Percentiles rank a stretch among this genome's conserved stretches.
Evolutionary conservation across 805 yeast species (phyloP).

Genomic region (Ogataea minuta): DNA sequence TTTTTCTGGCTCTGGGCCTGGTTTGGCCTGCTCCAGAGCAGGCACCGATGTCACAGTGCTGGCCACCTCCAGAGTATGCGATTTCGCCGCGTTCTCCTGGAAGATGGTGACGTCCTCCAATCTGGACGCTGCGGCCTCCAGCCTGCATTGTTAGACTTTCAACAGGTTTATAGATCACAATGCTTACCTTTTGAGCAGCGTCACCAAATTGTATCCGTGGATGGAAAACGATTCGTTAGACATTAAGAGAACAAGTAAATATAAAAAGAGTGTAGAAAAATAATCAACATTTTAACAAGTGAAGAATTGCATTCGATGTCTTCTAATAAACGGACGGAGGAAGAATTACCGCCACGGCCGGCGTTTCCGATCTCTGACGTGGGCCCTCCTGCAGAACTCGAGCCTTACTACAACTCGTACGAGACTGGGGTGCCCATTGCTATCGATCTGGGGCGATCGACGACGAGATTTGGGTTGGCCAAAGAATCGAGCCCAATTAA

Average conservation of each 20-base stretch:
- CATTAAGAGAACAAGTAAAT: slow-evolving; percentile 16
- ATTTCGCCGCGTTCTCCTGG: slow-evolving; percentile 50
- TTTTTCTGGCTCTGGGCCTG: slow-evolving; percentile 33
- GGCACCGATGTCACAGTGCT: slow-evolving; percentile 18
- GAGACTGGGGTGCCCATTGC: slow-evolving; percentile 70
- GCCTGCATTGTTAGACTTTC: slow-evolving; percentile 3
- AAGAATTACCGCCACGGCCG: slow-evolving; percentile 40
- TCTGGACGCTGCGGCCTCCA: slow-evolving; percentile 35
- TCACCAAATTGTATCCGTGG: slow-evolving; percentile 85
- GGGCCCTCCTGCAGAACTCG: slow-evolving; percentile 36
- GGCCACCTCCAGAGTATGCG: not conserved
- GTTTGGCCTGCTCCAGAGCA: slow-evolving; percentile 21
- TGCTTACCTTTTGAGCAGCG: slow-evolving; percentile 63
- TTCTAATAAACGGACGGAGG: slow-evolving; percentile 17
- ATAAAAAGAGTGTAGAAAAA: slow-evolving; percentile 1
- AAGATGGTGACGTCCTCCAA: slow-evolving; percentile 83
- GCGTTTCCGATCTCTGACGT: slow-evolving; percentile 44
- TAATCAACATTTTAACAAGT: not conserved
- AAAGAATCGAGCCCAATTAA: slow-evolving; percentile 49
- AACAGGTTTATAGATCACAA: not conserved
- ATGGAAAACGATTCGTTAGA: slow-evolving; percentile 46
- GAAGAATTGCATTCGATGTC: slow-evolving; percentile 1
- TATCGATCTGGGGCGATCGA: slow-evolving; percentile 76
- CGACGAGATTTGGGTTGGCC: slow-evolving; percentile 59
- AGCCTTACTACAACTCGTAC: slow-evolving; percentile 51